Evolutionary conservation across 2,329 filamentous ascomycete genomes (phyloP), one percentile per base, ranked within the genome.

Genomic region (Pestalotiopsis sp.): DNA sequence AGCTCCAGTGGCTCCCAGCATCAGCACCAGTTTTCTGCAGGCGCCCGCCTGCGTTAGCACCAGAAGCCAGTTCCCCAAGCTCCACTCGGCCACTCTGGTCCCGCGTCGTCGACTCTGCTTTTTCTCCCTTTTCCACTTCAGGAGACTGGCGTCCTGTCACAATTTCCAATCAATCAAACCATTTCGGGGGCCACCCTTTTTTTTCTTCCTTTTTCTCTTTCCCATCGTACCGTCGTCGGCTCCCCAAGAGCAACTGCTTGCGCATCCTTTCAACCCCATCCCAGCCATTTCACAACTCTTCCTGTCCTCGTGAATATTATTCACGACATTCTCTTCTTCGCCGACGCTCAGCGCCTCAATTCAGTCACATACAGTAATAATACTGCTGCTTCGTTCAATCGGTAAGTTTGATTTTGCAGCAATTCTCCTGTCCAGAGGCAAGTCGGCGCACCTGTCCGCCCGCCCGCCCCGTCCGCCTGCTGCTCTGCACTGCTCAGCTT

Each of bases 191-290:
- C 73, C 75, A 72, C 74, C 74, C 75, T 76, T 75, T 78, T 78
- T 75, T 71, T 68, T 71, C 74, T 74, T 76, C 72, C 71, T 70
- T 70, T 73, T 74, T 71, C 69, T 71, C 74, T 74, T 76, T 72
- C 70, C 70, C 69, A 72, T 74, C 70, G 25, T 49, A 59, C 52
- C 69, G 63, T 71, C 62, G 65, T 57, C 62, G 57, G 56, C 62
- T 61, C 45, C 59, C 59, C n/a, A 38, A 20, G 25, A 36, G 27
- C 25, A 27, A 62, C 36, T 62, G 25, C 27, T 36, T 62, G 59
- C 59, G 59, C 59, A 62, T 39, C 59, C 67, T 52, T 41, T 65
- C 66, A 61, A 68, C 65, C 67, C 69, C 69, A 70, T 71, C 69
- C 71, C 69, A 68, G 69, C 69, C 68, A 62, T 67, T 70, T 70